Evolutionary conservation across 2,329 filamentous ascomycete genomes (phyloP), one percentile per base, ranked within the genome.

Genomic region (Sclerotinia nivalis): DNA sequence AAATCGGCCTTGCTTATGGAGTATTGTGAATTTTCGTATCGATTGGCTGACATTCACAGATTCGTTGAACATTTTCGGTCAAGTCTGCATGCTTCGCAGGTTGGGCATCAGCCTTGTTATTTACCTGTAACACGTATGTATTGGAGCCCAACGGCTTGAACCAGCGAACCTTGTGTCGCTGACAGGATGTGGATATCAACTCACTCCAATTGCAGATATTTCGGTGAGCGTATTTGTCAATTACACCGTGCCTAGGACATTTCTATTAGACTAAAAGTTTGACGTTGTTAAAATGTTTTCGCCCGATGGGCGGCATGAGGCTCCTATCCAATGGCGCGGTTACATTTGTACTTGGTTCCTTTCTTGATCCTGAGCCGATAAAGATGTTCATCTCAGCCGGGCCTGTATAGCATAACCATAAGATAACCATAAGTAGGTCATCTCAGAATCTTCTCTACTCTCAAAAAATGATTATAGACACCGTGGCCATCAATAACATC

Each of bases 1-100:
- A 58, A 66, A 49, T 69, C 56, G 69, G 61, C 71, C 71, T 72
- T 54, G 69, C 71, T 69, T 47, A 64, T 43, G 8, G 22, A n/a
- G 1, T 13, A 31, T n/a, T 34, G 22, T 52, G 25, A 43, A 60
- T 68, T 43, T 55, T 40, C 20, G 25, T 28, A n/a, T 40, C 37
- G 52, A 47, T 69, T 56, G 59, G 67, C 34, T 60, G 31, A 25
- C 60, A 34, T 15, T 20, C 31, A 34, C 4, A 25, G n/a, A 47
- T 70, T 70, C 69, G 71, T 66, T 72, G 66, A 71, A 31, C 31
- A 28, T 49, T 49, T 60, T 50, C 4, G 50, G 58, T 34, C 31
- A 40, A 37, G 43, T 45, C 28, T 47, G 18, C 15, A 31, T 47
- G 40, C n/a, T 18, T 18, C n/a, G 40, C 13, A 20, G 15, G 40